Conservation (phyloP, 805 yeast genomes). For the Saccharomycopsis fibuligera region DNA sequence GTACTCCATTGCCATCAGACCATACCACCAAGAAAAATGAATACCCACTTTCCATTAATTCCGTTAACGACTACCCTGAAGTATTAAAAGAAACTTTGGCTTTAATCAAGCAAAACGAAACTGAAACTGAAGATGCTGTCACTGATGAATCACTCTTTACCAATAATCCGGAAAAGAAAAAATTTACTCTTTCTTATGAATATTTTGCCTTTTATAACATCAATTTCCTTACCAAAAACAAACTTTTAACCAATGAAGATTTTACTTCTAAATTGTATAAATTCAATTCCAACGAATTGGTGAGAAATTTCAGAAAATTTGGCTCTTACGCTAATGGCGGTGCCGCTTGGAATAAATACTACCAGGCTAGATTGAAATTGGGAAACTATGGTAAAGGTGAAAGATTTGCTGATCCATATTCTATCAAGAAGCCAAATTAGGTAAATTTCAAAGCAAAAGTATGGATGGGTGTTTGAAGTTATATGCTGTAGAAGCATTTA, state of each 20-base stretch:
- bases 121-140: neutral
- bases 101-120: neutral
- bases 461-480: no score
- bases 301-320: slow-evolving; percentile 59
- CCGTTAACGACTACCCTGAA: slow-evolving; percentile 31
- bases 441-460: no score
- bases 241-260: slow-evolving; percentile 39
- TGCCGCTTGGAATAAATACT: slow-evolving; percentile 9
- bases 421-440: no score
- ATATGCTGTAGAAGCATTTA: no score
- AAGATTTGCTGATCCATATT: neutral
- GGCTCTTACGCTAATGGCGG: slow-evolving; percentile 38
- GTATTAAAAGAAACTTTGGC: slow-evolving; percentile 1
- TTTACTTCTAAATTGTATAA: slow-evolving; percentile 34
- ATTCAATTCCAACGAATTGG: slow-evolving; percentile 29
- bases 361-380: slow-evolving; percentile 2
- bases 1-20: slow-evolving; percentile 44
- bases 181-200: slow-evolving; percentile 51
- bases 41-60: slow-evolving; percentile 21
- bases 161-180: slow-evolving; percentile 19
- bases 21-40: slow-evolving; percentile 11
- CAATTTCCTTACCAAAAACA: slow-evolving; percentile 20
- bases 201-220: slow-evolving; percentile 34
- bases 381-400: slow-evolving; percentile 11
- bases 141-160: neutral